These are phyloP conservation scores for Lactarius evosmus DNA, from an alignment of 768 basidiomycete genomes.

Conservation along the genomic window DNA sequence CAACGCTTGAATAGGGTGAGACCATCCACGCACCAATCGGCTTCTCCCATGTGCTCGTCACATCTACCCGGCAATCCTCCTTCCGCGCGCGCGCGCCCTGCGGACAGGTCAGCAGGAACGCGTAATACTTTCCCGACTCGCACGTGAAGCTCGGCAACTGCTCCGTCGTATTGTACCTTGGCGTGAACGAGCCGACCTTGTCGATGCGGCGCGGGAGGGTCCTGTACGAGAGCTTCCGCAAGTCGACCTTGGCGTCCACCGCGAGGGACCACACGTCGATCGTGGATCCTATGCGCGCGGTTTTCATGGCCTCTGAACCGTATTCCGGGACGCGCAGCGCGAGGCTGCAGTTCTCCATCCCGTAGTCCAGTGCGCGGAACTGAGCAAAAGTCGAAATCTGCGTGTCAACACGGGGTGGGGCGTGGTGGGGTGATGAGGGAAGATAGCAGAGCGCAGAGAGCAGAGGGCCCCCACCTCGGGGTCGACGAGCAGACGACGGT, in stretches of 20 bases:
- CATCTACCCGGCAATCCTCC: conserved; percentile 13
- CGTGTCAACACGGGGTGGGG: background rate
- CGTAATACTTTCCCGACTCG: conserved; percentile 3
- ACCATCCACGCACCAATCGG: background rate
- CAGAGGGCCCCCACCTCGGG: no score
- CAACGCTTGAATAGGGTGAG: background rate
- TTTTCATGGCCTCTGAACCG: conserved; percentile 1
- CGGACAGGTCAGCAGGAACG: conserved; percentile 6
- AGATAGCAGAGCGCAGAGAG: no score
- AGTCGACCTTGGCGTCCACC: background rate
- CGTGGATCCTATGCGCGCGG: conserved; percentile 1
- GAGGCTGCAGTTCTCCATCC: conserved; percentile 15
- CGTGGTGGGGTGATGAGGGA: no score
- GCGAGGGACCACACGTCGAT: conserved; percentile 10
- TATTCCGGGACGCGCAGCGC: background rate
- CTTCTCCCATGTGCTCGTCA: conserved; percentile 4
- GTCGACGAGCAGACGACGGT: conserved; percentile 16
- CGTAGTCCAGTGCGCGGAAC: conserved; percentile 17
- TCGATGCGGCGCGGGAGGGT: background rate
- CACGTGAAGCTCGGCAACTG: conserved; percentile 4
- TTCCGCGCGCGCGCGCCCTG: conserved; percentile 3
- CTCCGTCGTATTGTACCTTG: conserved; percentile 7
- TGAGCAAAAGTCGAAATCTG: conserved; percentile 17
- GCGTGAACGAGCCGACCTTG: conserved; percentile 5
- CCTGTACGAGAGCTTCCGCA: background rate